Conservation (phyloP, 1,284 basidiomycete species). For the Sporisorium exsertum region DNA sequence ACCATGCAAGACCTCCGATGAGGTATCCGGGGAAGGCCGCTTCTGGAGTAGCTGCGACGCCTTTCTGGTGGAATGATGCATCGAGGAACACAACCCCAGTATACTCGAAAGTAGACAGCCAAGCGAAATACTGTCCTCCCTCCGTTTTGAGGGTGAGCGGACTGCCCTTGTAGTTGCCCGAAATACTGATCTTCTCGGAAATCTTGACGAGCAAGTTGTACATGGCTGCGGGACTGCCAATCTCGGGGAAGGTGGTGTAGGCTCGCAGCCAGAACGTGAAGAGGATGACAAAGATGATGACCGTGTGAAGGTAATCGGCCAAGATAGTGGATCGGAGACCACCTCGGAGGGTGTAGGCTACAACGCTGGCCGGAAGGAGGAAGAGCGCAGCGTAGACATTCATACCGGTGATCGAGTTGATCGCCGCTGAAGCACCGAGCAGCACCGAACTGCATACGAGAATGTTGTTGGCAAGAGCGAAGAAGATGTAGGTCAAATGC, state of each 20-base stretch:
- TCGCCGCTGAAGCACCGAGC: constrained; percentile 56
- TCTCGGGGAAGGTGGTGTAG: constrained; percentile 54
- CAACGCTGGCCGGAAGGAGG: constrained; percentile 56
- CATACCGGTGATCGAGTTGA: constrained; percentile 60
- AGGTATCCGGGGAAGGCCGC: constrained; percentile 60
- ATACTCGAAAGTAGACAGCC: constrained; percentile 55
- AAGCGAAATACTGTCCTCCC: constrained; percentile 59
- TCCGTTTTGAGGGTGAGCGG: constrained; percentile 54
- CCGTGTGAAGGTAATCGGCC: constrained; percentile 62
- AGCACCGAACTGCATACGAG: constrained; percentile 58
- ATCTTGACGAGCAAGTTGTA: constrained; percentile 50
- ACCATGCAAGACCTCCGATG: constrained; percentile 62
- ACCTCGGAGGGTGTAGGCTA: constrained; percentile 59
- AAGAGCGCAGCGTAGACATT: constrained; percentile 56
- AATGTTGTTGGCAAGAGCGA: constrained; percentile 63
- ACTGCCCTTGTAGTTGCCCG: constrained; percentile 52
- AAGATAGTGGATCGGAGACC: constrained; percentile 57
- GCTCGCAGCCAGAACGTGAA: constrained; percentile 55
- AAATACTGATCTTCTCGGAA: constrained; percentile 21
- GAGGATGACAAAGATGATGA: constrained; percentile 63
- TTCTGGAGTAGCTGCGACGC: constrained; percentile 57
- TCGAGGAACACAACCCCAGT: constrained; percentile 59
- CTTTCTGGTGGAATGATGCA: constrained; percentile 59
- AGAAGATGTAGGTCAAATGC: constrained; percentile 62
- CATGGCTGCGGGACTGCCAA: constrained; percentile 56